These are phyloP conservation scores for Colletotrichum tofieldiae DNA, from an alignment of 2,329 filamentous ascomycete species.

Conservation along the genomic window DNA sequence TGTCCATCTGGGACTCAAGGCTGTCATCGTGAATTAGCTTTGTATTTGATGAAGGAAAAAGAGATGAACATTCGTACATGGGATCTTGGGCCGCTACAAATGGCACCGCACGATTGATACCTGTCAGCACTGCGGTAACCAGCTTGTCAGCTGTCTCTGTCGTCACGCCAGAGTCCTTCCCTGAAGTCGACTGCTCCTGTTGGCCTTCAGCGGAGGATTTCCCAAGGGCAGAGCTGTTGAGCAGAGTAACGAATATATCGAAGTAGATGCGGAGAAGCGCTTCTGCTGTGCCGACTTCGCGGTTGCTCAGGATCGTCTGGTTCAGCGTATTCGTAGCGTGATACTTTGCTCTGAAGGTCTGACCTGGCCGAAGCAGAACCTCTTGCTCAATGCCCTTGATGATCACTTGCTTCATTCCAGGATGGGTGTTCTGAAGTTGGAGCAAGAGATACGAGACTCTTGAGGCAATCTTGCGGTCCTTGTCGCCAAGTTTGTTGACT, in stretches of 20 bases:
- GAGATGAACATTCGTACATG: slow-evolving; percentile 67
- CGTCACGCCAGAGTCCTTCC: slow-evolving; percentile 45
- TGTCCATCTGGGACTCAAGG: slow-evolving; percentile 91
- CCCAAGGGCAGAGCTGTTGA: slow-evolving; percentile 67
- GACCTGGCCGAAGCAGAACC: slow-evolving; percentile 87
- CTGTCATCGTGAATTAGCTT: slow-evolving; percentile 54
- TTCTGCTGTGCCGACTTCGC: slow-evolving; percentile 85
- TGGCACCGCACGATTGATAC: slow-evolving; percentile 95
- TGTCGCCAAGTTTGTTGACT: slow-evolving; percentile 97
- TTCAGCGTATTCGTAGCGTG: slow-evolving; percentile 97
- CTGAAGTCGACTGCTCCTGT: slow-evolving; percentile 8
- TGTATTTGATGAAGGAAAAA: neutral
- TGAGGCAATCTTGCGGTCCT: slow-evolving; percentile 95
- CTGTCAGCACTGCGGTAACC: slow-evolving; percentile 90
- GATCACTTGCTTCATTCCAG: slow-evolving; percentile 93
- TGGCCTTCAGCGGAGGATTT: slow-evolving; percentile 17
- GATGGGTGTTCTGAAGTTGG: slow-evolving; percentile 90
- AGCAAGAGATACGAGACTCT: slow-evolving; percentile 94
- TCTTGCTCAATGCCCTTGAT: slow-evolving; percentile 90
- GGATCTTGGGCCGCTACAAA: slow-evolving; percentile 88
- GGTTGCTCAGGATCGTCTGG: slow-evolving; percentile 91
- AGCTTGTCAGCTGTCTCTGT: slow-evolving; percentile 90
- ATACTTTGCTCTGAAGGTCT: slow-evolving; percentile 91
- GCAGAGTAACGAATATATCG: slow-evolving; percentile 84
- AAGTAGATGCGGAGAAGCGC: slow-evolving; percentile 94